phyloP scores from a whole-genome alignment of 495 filamentous ascomycete genomes.

The Niebla homalea region DNA sequence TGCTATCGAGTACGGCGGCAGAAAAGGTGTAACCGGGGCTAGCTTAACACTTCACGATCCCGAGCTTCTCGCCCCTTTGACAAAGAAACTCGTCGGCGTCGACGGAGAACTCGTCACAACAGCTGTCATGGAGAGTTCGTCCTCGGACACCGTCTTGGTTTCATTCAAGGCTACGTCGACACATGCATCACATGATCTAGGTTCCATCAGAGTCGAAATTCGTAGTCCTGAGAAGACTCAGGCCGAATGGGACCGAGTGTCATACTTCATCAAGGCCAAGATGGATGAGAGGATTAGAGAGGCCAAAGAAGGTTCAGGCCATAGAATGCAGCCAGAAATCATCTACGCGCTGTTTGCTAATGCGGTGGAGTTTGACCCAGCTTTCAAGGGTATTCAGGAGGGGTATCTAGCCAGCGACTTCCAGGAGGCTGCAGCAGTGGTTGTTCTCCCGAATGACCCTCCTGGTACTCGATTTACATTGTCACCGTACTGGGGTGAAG shows the following conservation, averaged over 20 bases:
- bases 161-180: conserved; percentile 9
- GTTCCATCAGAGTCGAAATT: conserved; percentile 7
- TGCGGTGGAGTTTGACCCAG: conserved; percentile 5
- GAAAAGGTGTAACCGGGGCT: background rate
- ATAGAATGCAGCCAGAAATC: conserved; percentile 9
- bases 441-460: conserved; percentile 46
- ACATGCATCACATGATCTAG: conserved; percentile 3
- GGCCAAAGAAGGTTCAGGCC: conserved; percentile 9
- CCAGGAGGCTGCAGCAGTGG: conserved; percentile 53
- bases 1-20: conserved; percentile 11
- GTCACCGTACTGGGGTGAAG: conserved; percentile 60
- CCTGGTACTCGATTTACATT: conserved; percentile 48
- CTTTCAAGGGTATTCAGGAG: conserved; percentile 51
- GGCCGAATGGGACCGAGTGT: conserved; percentile 9
- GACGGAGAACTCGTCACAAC: conserved; percentile 8
- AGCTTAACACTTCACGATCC: conserved; percentile 9
- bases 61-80: conserved; percentile 5
- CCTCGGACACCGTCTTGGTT: conserved; percentile 2
- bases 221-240: conserved; percentile 5
- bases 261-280: conserved; percentile 13
- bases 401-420: conserved; percentile 38
- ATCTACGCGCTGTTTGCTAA: conserved; percentile 11
- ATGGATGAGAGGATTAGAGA: conserved; percentile 6
- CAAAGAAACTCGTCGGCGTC: conserved; percentile 7
- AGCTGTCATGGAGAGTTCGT: conserved; percentile 8